These are phyloP conservation scores for Eragrostis curvula DNA, from an alignment of 176 grass and related monocot species.

Conservation along the genomic window DNA sequence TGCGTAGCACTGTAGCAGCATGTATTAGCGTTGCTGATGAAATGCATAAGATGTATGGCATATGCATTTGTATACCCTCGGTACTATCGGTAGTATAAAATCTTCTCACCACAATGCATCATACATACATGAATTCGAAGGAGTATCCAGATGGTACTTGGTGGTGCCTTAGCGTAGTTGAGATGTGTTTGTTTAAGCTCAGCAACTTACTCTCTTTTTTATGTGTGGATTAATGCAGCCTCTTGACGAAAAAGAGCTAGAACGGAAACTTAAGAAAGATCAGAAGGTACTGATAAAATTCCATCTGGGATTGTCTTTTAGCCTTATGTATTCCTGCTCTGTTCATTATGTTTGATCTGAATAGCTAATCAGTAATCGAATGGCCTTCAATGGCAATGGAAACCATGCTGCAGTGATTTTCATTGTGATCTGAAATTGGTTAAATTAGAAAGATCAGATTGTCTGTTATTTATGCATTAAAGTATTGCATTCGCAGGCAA, in stretches of 20 bases:
- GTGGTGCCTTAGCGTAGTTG: not conserved
- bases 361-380: not conserved
- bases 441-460: not conserved
- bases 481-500: constrained; percentile 49
- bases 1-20: not conserved
- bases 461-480: constrained; percentile 4
- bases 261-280: constrained; percentile 75
- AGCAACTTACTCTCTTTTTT: constrained; percentile 1
- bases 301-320: not conserved
- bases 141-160: not conserved
- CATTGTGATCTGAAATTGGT: not conserved
- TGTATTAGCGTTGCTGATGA: not conserved
- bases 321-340: not conserved
- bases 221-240: constrained; percentile 14
- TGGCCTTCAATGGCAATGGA: not conserved
- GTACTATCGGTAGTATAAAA: not conserved
- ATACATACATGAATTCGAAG: not conserved
- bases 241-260: constrained; percentile 67
- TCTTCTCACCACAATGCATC: not conserved
- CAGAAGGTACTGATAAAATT: constrained; percentile 57
- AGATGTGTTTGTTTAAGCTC: not conserved
- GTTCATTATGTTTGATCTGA: not conserved
- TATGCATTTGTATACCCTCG: not conserved
- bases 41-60: not conserved
- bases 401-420: not conserved